Conservation (phyloP, 192 early-diverging fungal genomes). For the Linnemannia zychae region DNA sequence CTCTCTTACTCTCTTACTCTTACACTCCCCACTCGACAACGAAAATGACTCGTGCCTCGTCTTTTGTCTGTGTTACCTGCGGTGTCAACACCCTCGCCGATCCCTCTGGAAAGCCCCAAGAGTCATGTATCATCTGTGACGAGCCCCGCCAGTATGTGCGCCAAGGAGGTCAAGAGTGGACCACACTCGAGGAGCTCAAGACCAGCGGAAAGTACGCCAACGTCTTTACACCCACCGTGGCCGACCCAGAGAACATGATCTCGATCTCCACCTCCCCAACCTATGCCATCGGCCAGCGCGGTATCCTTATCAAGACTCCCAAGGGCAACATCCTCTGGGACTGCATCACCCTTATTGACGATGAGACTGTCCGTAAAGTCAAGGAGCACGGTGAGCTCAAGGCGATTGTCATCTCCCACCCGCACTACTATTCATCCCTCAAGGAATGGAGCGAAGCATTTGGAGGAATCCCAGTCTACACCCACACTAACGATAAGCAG, state of each 20-base stretch:
- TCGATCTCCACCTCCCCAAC: constrained; percentile 25
- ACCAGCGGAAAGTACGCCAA: constrained; percentile 26
- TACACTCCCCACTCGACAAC: not conserved
- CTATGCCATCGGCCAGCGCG: constrained; percentile 47
- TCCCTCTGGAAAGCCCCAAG: constrained; percentile 10
- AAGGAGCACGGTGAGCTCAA: constrained; percentile 35
- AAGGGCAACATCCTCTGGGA: constrained; percentile 54
- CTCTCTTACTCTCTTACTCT: not conserved
- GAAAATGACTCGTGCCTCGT: constrained; percentile 14
- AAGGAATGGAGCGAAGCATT: constrained; percentile 52
- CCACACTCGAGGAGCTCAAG: constrained; percentile 28
- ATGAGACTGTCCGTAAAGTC: constrained; percentile 30
- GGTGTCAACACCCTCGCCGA: constrained; percentile 28
- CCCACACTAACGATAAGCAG: constrained; percentile 27
- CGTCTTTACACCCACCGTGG: constrained; percentile 32
- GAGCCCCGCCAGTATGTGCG: constrained; percentile 50
- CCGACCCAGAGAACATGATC: constrained; percentile 38
- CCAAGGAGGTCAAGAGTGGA: constrained; percentile 39
- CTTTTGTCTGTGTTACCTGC: constrained; percentile 45
- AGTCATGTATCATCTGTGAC: constrained; percentile 36
- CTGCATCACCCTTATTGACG: constrained; percentile 48
- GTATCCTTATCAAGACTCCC: constrained; percentile 35
- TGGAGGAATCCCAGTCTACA: constrained; percentile 44
- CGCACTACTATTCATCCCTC: constrained; percentile 42
- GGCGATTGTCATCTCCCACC: constrained; percentile 53